Base-by-base conservation (phyloP, 139 green algal species). In the Tetradesmus obliquus region DNA sequence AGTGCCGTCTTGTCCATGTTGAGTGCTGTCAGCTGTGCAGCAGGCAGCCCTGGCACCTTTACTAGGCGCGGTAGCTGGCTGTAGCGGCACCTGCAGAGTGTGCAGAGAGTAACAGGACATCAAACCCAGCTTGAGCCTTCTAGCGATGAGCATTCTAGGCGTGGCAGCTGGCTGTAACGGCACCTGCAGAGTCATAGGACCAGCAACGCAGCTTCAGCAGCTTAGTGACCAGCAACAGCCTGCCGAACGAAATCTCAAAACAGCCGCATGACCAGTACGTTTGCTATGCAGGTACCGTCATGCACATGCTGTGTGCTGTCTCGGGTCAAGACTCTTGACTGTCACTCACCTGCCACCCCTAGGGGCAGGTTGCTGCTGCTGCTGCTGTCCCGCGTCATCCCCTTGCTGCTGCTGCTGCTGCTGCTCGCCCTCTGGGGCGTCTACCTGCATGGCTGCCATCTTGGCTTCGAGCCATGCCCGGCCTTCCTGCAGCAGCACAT, bases 1-100 rank as follows among this genome's bases (percentile, higher is more conserved):
- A 95, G 54, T 8, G 1, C 12, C 2, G 87, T 96, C 92, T 97
- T 97, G 94, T 99, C 97, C 89, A 99, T 62, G 85, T 99, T 99
- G 17, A 94, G 81, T 0, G 93, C 92, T 22, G 96, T 98, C 20
- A 98, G 95, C 86, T 97, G 89, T 7, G 88, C 90, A 54, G 55
- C 80, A 10, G 58, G 15, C 55, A 57, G 79, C 10, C 91, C 91
- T 5, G 82, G 80, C 0, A 62, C 83, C 93, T 97, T 97, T 7
- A 97, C 89, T 6, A 98, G 82, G 0, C 94, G 93, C 0, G 96
- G 94, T 76, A 98, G 72, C 0, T 51, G 66, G 2, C 94, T 97
- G 92, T 97, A 98, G 83, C 86, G 94, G 81, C 96, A 98, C n/a
- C 93, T 92, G 19, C 92, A 91, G 66, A 17, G n/a, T 17, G 17